These are phyloP conservation scores for Prunus campanulata DNA, from an alignment of 306 rosid genomes.

Conservation along the genomic window DNA sequence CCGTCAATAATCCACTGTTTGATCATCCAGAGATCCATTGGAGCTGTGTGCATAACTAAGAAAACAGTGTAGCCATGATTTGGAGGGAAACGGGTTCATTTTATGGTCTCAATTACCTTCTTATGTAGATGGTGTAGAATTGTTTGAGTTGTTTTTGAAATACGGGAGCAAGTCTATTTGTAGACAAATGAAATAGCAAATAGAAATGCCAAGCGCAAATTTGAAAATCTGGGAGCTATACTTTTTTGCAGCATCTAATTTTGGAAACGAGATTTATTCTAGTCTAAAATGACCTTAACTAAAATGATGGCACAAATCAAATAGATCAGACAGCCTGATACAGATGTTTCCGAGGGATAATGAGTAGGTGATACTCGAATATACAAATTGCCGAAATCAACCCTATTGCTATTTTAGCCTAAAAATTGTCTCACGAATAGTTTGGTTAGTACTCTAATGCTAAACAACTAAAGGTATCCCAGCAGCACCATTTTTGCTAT, in stretches of 20 bases:
- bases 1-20: constrained; percentile 69
- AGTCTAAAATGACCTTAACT: not conserved
- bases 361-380: constrained; percentile 4
- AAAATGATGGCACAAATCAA: not conserved
- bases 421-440: constrained; percentile 13
- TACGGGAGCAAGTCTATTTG: not conserved
- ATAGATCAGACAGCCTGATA: not conserved
- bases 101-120: not conserved
- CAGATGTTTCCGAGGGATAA: not conserved
- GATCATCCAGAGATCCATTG: constrained; percentile 47
- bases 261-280: not conserved
- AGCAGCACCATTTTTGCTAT: constrained; percentile 29
- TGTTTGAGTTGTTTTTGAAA: too few species aligned
- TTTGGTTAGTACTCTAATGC: not conserved
- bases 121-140: not conserved
- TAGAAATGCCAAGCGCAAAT: too few species aligned
- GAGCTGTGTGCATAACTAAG: constrained; percentile 43
- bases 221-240: too few species aligned
- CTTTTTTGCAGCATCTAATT: too few species aligned
- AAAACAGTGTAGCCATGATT: not conserved
- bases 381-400: constrained; percentile 23
- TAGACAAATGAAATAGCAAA: not conserved
- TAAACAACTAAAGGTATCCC: constrained; percentile 12
- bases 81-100: not conserved
- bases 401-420: constrained; percentile 17